Base-by-base conservation (phyloP, 2,329 filamentous ascomycete genomes). In the Hypoxylon sp. region DNA sequence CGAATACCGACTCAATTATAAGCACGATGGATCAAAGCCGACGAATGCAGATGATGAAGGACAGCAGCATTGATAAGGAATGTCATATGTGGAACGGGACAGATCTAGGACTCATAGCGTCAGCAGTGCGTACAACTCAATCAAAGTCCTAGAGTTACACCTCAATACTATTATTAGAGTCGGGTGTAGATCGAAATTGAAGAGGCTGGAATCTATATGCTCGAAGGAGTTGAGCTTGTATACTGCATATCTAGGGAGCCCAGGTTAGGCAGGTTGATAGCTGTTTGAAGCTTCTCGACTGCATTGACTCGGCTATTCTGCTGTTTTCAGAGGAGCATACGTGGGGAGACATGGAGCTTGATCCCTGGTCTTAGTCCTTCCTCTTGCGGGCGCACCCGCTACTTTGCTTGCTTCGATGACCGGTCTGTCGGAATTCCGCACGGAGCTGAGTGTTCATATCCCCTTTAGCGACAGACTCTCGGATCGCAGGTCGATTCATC, bases 251-350 rank as follows among this genome's bases (percentile, higher is more conserved):
- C 38, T 21, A 43, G 17, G 38, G 17, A 17, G 5, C 28, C 28
- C 14, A 51, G 49, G 23, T 17, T 28, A 38, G n/a, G 9, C 13
- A 49, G 34, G 32, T 55, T 23, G 13, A 30, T 19, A 21, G 34
- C 32, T 17, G 51, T n/a, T 41, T 57, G 23, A 38, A 51, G n/a
- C 28, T 19, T 6, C 6, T 9, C 28, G 28, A 32, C n/a, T 52
- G 43, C 55, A 63, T 60, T 48, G 14, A 60, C 60, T 57, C 55
- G 50, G 51, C 13, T 50, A 66, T 60, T 28, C 19, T 19, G 19
- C 23, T 14, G 10, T 38, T 50, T 50, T 36, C 43, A 14, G 10
- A 58, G 30, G n/a, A 49, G 34, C 19, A 38, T 25, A 10, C 25
- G 36, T 38, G 50, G 56, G 50, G 58, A 13, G 36, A 53, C 17